Conservation (phyloP, 129 eudicot species). For the Artemisia tridentata region DNA sequence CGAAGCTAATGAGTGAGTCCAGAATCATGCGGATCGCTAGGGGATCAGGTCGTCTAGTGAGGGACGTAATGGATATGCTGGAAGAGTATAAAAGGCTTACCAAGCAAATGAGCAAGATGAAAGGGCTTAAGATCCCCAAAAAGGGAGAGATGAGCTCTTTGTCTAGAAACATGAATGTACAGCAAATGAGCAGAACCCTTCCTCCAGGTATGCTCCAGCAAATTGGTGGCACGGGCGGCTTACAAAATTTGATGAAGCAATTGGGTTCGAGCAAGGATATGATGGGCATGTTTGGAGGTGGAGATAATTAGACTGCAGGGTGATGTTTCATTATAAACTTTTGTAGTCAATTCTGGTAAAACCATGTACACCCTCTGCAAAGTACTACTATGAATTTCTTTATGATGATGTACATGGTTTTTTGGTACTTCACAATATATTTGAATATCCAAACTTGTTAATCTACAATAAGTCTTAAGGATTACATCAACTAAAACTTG, state of each 20-base stretch:
- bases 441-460: background rate
- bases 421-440: background rate
- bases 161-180: conserved; percentile 87
- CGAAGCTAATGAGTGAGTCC: conserved; percentile 81
- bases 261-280: conserved; percentile 86
- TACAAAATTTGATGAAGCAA: conserved; percentile 86
- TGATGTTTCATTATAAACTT: background rate
- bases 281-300: conserved; percentile 99
- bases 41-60: conserved; percentile 81
- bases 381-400: conserved; percentile 26
- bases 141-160: conserved; percentile 90
- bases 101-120: conserved; percentile 89
- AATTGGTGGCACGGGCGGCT: conserved; percentile 94
- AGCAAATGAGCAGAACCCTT: conserved; percentile 89
- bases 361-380: conserved; percentile 4
- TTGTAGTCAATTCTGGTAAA: background rate
- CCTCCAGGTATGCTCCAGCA: conserved; percentile 94
- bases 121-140: conserved; percentile 91
- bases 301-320: conserved; percentile 41
- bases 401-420: conserved; percentile 27
- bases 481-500: background rate
- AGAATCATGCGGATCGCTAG: conserved; percentile 91
- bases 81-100: conserved; percentile 95
- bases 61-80: conserved; percentile 84
- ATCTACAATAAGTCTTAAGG: background rate